Conservation (phyloP, 2,329 filamentous ascomycete genomes). For the Daldinia eschscholtzii region DNA sequence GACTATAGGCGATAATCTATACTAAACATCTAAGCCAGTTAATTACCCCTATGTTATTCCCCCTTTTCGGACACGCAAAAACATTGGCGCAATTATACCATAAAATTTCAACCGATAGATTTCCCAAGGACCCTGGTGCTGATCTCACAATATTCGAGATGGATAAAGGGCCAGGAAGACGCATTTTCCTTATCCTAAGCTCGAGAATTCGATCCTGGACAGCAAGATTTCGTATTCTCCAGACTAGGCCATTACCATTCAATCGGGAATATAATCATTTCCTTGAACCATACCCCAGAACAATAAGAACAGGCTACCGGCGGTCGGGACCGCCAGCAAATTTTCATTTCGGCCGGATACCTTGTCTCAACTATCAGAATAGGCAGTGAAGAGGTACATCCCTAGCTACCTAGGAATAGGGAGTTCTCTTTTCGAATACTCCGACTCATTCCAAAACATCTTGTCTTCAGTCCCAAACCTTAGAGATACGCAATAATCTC, state of each 20-base stretch:
- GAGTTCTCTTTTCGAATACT: not conserved
- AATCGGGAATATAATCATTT: not conserved
- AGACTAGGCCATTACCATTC: not conserved
- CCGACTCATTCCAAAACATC: constrained; percentile 5
- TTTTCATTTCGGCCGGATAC: not conserved
- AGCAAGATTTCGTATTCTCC: not conserved
- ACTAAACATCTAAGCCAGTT: not conserved
- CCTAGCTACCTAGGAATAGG: not conserved
- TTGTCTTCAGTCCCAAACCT: not conserved
- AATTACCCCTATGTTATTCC: not conserved
- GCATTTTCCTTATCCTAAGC: not conserved
- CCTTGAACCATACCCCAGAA: not conserved
- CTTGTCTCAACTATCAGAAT: not conserved
- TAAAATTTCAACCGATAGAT: not conserved
- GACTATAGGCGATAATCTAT: not conserved
- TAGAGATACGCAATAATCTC: not conserved
- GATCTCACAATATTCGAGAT: not conserved
- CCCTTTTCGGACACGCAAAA: not conserved
- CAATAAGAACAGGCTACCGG: not conserved
- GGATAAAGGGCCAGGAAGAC: not conserved
- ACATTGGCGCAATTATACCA: not conserved
- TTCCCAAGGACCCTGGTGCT: not conserved
- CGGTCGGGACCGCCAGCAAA: not conserved
- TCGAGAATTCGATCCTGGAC: not conserved
- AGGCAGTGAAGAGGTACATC: not conserved